Base-by-base conservation (phyloP, 495 filamentous ascomycete genomes). In the Corynascus novoguineensis region DNA sequence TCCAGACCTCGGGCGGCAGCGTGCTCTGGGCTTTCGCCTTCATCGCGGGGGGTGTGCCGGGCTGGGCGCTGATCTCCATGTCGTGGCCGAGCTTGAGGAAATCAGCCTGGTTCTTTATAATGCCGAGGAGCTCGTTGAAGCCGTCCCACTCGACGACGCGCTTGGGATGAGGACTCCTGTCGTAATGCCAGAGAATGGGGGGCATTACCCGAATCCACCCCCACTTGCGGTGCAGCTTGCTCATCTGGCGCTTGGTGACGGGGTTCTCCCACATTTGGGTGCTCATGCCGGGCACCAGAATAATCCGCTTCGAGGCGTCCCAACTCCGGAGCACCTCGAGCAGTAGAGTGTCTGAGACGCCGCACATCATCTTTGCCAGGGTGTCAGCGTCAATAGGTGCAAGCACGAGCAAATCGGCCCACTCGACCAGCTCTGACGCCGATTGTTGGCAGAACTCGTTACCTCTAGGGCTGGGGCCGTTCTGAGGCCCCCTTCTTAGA, bases 1-100 rank as follows among this genome's bases (percentile, higher is more conserved):
- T 82, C 91, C 92, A 96, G 24, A 97, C 77, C 68, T 97, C 92
- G 0, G 87, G 82, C 0, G 92, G 92, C 0, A 97, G 73, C 17
- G 50, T 64, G 22, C 17, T 38, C 48, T 55, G 61, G 25, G 69
- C 66, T 35, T 62, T 72, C 40, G 62, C 62, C 53, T 62, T 59
- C 15, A 61, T 57, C 1, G 59, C 31, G 9, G 60, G 19, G 11
- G 70, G 55, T 15, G 60, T 55, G 45, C 53, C 57, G 63, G 71
- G 64, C 59, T 74, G 71, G 58, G 73, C 66, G 63, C 78, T 56
- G 61, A 79, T 68, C 60, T 83, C 74, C 60, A 84, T 69, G 65
- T 83, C 76, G 64, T 83, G 74, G 31, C 82, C 80, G 8, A 87
- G 76, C 38, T 77, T 76, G 75, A 84, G 75, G 25, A 81, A 69